These are phyloP conservation scores for Mycena chlorophos DNA, from an alignment of 768 basidiomycete genomes.

Conservation along the genomic window DNA sequence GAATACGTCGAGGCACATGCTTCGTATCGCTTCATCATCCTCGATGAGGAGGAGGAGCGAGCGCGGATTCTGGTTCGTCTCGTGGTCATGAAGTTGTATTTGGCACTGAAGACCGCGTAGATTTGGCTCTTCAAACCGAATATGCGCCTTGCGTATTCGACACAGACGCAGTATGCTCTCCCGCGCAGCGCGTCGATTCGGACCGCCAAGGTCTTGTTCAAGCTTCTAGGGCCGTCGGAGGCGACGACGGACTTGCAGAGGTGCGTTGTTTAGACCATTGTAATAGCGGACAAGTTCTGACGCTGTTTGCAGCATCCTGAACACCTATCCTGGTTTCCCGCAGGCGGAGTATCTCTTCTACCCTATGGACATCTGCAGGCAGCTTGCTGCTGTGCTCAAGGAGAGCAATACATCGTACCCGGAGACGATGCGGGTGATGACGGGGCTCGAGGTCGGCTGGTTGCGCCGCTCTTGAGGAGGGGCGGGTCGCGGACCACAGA, in stretches of 20 bases:
- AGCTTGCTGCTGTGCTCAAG: slow-evolving; percentile 65
- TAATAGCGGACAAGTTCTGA: not conserved
- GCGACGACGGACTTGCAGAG: slow-evolving; percentile 51
- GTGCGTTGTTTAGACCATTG: slow-evolving; percentile 32
- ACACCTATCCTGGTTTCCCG: slow-evolving; percentile 78
- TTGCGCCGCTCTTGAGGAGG: slow-evolving; percentile 43
- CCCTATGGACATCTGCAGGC: slow-evolving; percentile 73
- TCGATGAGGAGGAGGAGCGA: slow-evolving; percentile 83
- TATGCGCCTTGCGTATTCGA: slow-evolving; percentile 75
- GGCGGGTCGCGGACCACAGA: too few species aligned
- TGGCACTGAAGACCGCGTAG: slow-evolving; percentile 41
- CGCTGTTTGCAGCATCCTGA: slow-evolving; percentile 49
- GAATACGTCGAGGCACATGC: slow-evolving; percentile 92
- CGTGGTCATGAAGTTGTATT: not conserved
- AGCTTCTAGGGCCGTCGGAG: slow-evolving; percentile 65
- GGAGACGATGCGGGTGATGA: slow-evolving; percentile 73
- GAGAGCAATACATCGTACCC: slow-evolving; percentile 82
- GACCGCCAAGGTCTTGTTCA: slow-evolving; percentile 85
- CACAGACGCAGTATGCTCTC: slow-evolving; percentile 52
- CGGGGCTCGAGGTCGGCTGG: slow-evolving; percentile 83
- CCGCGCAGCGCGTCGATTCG: slow-evolving; percentile 62
- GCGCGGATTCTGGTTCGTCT: slow-evolving; percentile 73
- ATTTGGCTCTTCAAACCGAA: slow-evolving; percentile 95
- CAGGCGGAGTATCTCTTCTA: slow-evolving; percentile 89
- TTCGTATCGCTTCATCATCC: slow-evolving; percentile 85